A percentile compares a stretch with the other conserved stretches of the same genome.
phyloP scores from a whole-genome alignment of 805 yeast species.

The Teunomyces kruisii region DNA sequence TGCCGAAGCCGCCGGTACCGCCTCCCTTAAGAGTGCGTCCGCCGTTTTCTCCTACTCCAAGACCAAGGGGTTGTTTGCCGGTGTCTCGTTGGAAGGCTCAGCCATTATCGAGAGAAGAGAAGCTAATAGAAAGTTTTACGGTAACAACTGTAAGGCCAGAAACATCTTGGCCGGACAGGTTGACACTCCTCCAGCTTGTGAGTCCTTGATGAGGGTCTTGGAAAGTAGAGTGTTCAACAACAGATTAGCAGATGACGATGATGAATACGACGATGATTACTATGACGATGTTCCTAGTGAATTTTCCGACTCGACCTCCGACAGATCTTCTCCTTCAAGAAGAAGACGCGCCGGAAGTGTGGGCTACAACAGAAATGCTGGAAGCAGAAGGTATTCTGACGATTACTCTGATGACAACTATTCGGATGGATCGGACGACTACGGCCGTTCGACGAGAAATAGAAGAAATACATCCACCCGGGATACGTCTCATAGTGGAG shows the following conservation, averaged over 20 bases:
- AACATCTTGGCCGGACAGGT: conserved; percentile 80
- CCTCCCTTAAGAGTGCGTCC: conserved; percentile 81
- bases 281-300: conserved; percentile 71
- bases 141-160: conserved; percentile 84
- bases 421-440: conserved; percentile 16
- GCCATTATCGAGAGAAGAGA: conserved; percentile 96
- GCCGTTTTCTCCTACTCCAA: conserved; percentile 93
- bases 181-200: conserved; percentile 92
- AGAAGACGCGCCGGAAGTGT: conserved; percentile 16
- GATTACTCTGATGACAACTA: conserved; percentile 39
- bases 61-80: conserved; percentile 95
- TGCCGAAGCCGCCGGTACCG: conserved; percentile 96
- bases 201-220: conserved; percentile 79
- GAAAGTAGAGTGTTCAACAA: conserved; percentile 80
- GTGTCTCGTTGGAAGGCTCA: conserved; percentile 95
- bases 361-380: conserved; percentile 7
- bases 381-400: conserved; percentile 28
- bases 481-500: background rate
- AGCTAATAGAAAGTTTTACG: conserved; percentile 93
- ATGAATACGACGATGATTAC: conserved; percentile 61
- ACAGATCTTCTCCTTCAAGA: conserved; percentile 20
- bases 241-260: conserved; percentile 47
- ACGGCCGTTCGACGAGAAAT: conserved; percentile 23
- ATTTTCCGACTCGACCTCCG: conserved; percentile 58
- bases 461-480: conserved; percentile 13